These are phyloP conservation scores for Gossypium thurberi DNA, from an alignment of 345 rosid genomes.

Conservation along the genomic window DNA sequence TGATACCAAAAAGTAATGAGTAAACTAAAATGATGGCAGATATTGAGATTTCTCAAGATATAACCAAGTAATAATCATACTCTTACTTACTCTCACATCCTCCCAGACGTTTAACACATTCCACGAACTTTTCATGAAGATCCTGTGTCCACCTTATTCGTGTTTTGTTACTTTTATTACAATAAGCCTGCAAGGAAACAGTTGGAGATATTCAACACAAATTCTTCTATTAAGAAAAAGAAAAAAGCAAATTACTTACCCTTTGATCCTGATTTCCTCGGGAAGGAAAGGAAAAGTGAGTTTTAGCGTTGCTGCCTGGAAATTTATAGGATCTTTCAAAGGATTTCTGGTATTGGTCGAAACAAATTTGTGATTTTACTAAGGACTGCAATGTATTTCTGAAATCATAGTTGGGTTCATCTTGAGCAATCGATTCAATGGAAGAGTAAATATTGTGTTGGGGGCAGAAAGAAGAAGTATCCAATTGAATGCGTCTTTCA, in stretches of 20 bases:
- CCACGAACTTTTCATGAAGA: constrained; percentile 88
- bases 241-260: constrained; percentile 27
- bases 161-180: constrained; percentile 34
- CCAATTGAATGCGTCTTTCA: constrained; percentile 30
- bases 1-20: neutral
- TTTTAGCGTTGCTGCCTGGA: constrained; percentile 8
- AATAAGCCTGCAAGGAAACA: neutral
- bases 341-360: constrained; percentile 5
- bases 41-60: neutral
- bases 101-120: constrained; percentile 71
- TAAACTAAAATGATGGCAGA: constrained; percentile 10
- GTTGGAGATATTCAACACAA: constrained; percentile 18
- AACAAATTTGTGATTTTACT: constrained; percentile 19
- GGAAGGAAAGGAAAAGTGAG: constrained; percentile 26
- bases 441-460: constrained; percentile 20
- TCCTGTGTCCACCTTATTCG: constrained; percentile 91
- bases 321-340: constrained; percentile 15
- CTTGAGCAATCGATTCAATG: constrained; percentile 14
- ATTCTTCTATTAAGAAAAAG: constrained; percentile 26
- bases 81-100: constrained; percentile 31
- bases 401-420: constrained; percentile 12
- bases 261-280: constrained; percentile 40
- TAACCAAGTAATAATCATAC: neutral
- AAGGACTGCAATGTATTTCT: constrained; percentile 22
- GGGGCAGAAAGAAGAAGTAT: constrained; percentile 9